Conservation (phyloP, 768 basidiomycete genomes). For the Tricholoma sp. region DNA sequence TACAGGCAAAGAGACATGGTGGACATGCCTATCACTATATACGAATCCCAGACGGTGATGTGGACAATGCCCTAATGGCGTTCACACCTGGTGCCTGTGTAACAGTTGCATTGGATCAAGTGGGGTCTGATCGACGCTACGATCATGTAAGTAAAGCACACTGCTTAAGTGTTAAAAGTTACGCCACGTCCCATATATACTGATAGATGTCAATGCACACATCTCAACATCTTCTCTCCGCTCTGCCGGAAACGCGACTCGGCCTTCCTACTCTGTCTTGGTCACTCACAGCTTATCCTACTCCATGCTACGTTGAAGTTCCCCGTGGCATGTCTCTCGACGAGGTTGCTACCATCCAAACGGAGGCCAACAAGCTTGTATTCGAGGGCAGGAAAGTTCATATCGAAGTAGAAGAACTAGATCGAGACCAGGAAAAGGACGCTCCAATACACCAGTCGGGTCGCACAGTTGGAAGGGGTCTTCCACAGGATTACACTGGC, state of each 20-base stretch:
- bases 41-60: constrained; percentile 31
- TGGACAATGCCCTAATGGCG: constrained; percentile 37
- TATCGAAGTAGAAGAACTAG: constrained; percentile 72
- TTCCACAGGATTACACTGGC: constrained; percentile 72
- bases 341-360: constrained; percentile 59
- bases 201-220: constrained; percentile 79
- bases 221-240: constrained; percentile 78
- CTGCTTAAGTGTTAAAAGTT: not conserved
- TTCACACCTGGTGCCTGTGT: constrained; percentile 52
- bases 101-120: constrained; percentile 47
- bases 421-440: constrained; percentile 28
- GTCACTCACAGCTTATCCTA: constrained; percentile 68
- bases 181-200: not conserved
- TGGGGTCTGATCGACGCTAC: constrained; percentile 59
- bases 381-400: constrained; percentile 64
- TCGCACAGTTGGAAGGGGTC: constrained; percentile 49
- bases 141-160: constrained; percentile 61
- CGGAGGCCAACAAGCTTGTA: constrained; percentile 60
- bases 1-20: constrained; percentile 64
- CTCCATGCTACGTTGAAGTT: constrained; percentile 74
- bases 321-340: constrained; percentile 59
- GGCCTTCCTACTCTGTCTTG: constrained; percentile 72
- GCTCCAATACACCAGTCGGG: constrained; percentile 38
- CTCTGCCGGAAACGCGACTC: constrained; percentile 63
- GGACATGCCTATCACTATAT: constrained; percentile 76